Conservation (phyloP, 164 flowering plant genomes). For the Saururus chinensis region DNA sequence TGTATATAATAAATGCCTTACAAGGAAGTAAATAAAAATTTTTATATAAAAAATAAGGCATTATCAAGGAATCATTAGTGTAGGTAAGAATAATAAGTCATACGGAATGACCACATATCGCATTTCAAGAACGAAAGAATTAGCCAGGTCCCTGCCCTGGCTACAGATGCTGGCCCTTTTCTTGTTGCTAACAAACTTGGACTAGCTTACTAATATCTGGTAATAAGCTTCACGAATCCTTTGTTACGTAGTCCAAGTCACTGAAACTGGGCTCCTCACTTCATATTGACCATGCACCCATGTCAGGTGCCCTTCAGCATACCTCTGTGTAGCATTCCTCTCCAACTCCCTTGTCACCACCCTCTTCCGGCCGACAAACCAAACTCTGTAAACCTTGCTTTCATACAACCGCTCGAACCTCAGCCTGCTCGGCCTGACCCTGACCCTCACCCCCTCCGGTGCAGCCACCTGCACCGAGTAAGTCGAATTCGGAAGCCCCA, state of each 20-base stretch:
- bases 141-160: too few relatives aligned
- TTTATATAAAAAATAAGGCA: too few relatives aligned
- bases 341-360: background rate
- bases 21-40: too few relatives aligned
- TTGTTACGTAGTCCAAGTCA: constrained; percentile 46
- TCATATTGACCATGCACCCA: constrained; percentile 49
- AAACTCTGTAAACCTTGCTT: constrained; percentile 46
- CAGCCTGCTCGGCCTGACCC: constrained; percentile 50
- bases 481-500: constrained; percentile 62
- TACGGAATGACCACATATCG: too few relatives aligned
- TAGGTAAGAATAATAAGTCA: too few relatives aligned
- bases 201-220: too few relatives aligned
- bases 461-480: constrained; percentile 58
- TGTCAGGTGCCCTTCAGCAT: constrained; percentile 56
- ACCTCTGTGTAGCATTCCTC: constrained; percentile 1
- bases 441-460: constrained; percentile 63
- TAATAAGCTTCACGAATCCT: background rate
- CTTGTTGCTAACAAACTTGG: too few relatives aligned
- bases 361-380: constrained; percentile 46
- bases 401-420: constrained; percentile 43
- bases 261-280: constrained; percentile 76
- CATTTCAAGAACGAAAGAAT: too few relatives aligned
- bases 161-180: too few relatives aligned
- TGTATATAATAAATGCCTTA: too few relatives aligned
- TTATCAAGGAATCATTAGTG: too few relatives aligned